phyloP scores from a whole-genome alignment of 2,329 filamentous ascomycete genomes.

The Ploettnerulaceae sp. region DNA sequence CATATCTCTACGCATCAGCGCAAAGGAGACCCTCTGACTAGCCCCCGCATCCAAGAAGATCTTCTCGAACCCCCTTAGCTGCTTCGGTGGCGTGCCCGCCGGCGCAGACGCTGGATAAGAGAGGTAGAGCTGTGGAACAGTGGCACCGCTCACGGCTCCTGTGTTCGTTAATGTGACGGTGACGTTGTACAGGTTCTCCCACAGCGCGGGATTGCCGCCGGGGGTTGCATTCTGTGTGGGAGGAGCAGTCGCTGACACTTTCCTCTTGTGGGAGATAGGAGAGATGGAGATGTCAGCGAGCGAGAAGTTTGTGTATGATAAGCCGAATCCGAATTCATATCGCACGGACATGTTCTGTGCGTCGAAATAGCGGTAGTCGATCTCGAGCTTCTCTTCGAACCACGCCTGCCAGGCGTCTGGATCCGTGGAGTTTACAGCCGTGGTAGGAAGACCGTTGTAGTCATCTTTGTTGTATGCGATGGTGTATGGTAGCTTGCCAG shows the following conservation, averaged over 20 bases:
- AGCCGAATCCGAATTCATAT: conserved; percentile 41
- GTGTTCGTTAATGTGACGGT: conserved; percentile 59
- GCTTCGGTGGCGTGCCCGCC: conserved; percentile 39
- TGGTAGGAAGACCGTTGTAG: conserved; percentile 45
- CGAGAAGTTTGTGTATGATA: conserved; percentile 72
- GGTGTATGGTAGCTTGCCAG: conserved; percentile 59
- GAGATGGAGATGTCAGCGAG: conserved; percentile 51
- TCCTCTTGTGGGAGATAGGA: conserved; percentile 3
- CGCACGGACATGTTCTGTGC: conserved; percentile 31
- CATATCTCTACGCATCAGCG: conserved; percentile 53
- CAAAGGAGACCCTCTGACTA: conserved; percentile 44
- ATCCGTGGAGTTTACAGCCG: conserved; percentile 57
- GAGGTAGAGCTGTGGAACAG: conserved; percentile 59
- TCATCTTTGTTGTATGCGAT: conserved; percentile 52
- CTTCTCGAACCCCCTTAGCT: conserved; percentile 60
- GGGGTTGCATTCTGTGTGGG: conserved; percentile 11
- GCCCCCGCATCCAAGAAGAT: conserved; percentile 47
- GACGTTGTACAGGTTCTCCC: conserved; percentile 41
- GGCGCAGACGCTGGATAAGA: conserved; percentile 30
- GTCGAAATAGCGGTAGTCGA: conserved; percentile 50
- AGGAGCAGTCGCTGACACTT: too few relatives aligned
- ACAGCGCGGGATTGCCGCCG: conserved; percentile 23
- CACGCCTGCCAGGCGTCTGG: conserved; percentile 55
- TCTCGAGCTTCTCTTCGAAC: conserved; percentile 45
- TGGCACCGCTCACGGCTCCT: conserved; percentile 54